Conservation (phyloP, 2,329 filamentous ascomycete species). For the Emmonsia crescens region DNA sequence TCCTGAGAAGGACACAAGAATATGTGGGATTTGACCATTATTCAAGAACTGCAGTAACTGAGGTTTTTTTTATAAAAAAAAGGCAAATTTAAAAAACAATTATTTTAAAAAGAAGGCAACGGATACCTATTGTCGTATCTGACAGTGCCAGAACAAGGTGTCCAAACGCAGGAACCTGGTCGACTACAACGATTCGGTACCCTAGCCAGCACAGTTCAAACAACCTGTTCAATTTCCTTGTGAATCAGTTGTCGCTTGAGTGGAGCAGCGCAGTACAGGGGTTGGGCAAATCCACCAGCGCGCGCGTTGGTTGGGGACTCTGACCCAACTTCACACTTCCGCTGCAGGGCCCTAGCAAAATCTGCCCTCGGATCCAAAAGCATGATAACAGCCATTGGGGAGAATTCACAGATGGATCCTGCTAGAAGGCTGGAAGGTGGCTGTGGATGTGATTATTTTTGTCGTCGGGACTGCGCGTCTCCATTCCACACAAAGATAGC, state of each 20-base stretch:
- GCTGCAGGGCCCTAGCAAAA: neutral
- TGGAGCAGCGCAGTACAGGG: neutral
- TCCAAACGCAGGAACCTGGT: slow-evolving; percentile 1
- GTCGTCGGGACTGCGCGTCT: neutral
- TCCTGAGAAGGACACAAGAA: neutral
- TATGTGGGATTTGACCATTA: neutral
- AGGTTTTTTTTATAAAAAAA: neutral
- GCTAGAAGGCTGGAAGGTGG: neutral
- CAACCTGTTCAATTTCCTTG: neutral
- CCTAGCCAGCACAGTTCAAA: neutral
- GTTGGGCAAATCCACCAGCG: neutral
- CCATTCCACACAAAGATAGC: neutral
- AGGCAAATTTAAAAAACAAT: no score
- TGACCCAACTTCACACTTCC: neutral
- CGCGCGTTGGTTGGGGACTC: neutral
- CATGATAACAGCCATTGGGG: neutral
- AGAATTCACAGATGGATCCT: neutral
- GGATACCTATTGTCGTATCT: neutral
- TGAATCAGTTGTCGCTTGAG: neutral
- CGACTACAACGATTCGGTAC: neutral
- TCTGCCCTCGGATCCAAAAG: neutral
- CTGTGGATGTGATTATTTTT: neutral
- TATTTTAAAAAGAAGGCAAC: neutral
- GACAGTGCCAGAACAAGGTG: neutral
- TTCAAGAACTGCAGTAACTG: neutral